A percentile compares a stretch with the other conserved stretches of the same genome.
Evolutionary conservation across 768 basidiomycete genomes (phyloP).

Genomic region (Clitopilus hobsonii): DNA sequence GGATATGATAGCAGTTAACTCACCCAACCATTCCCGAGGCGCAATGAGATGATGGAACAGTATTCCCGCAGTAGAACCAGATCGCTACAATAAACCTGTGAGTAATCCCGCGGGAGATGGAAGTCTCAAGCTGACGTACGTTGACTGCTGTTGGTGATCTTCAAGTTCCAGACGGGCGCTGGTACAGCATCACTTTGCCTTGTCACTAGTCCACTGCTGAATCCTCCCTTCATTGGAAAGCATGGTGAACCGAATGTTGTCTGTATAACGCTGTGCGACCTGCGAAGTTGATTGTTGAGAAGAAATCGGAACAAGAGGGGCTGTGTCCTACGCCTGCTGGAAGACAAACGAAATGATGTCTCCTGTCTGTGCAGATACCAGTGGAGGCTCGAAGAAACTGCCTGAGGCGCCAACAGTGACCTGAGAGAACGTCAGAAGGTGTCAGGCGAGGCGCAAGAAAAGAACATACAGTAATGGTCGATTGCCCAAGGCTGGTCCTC

Average conservation of each 20-base stretch:
- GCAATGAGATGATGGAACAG: slow-evolving; percentile 31
- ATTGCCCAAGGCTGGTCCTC: neutral
- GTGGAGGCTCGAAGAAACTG: slow-evolving; percentile 33
- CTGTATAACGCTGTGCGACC: slow-evolving; percentile 40
- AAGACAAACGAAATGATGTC: slow-evolving; percentile 37
- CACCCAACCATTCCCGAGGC: slow-evolving; percentile 36
- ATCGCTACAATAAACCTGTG: slow-evolving; percentile 16
- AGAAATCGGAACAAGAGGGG: neutral
- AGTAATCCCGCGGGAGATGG: neutral
- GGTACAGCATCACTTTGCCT: slow-evolving; percentile 14
- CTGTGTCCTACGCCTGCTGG: slow-evolving; percentile 23
- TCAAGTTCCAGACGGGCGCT: slow-evolving; percentile 26
- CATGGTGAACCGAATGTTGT: slow-evolving; percentile 32
- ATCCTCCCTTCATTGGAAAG: slow-evolving; percentile 30
- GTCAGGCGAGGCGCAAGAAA: neutral
- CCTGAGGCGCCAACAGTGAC: slow-evolving; percentile 34
- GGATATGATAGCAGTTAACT: slow-evolving; percentile 6
- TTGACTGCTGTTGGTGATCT: slow-evolving; percentile 25
- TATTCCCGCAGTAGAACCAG: slow-evolving; percentile 34
- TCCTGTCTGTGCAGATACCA: slow-evolving; percentile 22
- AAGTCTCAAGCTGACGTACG: slow-evolving; percentile 16
- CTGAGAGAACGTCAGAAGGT: slow-evolving; percentile 11
- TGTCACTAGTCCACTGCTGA: slow-evolving; percentile 30
- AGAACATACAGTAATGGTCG: slow-evolving; percentile 8
- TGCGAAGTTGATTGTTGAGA: neutral